These are phyloP conservation scores for Dittrichia graveolens DNA, from an alignment of 129 eudicot species.

Conservation along the genomic window DNA sequence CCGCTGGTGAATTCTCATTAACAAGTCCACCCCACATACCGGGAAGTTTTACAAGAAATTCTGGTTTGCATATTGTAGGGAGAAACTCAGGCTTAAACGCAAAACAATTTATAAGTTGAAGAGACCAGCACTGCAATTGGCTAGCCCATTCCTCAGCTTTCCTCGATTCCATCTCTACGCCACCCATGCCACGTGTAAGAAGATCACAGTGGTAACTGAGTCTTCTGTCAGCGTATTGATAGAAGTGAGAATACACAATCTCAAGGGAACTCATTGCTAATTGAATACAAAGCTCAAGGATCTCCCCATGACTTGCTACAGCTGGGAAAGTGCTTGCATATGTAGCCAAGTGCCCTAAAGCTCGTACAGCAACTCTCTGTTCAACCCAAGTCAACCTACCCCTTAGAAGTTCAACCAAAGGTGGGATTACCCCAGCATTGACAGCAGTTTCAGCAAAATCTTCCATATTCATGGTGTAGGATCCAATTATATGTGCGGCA, in stretches of 20 bases:
- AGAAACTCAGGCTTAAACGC: constrained; percentile 92
- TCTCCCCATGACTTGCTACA: constrained; percentile 87
- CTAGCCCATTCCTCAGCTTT: constrained; percentile 99
- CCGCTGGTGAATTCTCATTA: constrained; percentile 97
- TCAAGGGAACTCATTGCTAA: constrained; percentile 94
- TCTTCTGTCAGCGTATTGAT: constrained; percentile 81
- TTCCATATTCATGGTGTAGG: constrained; percentile 99
- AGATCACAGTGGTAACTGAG: constrained; percentile 94
- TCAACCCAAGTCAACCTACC: constrained; percentile 99
- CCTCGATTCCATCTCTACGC: constrained; percentile 98
- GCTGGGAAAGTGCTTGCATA: constrained; percentile 80
- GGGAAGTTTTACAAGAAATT: constrained; percentile 84
- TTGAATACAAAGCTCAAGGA: constrained; percentile 90
- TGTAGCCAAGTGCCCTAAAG: constrained; percentile 95
- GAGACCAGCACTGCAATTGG: constrained; percentile 98
- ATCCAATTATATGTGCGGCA: constrained; percentile 97
- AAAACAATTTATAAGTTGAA: constrained; percentile 95
- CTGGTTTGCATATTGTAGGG: constrained; percentile 78
- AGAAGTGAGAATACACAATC: constrained; percentile 92
- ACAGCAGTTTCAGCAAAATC: constrained; percentile 87
- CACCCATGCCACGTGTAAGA: constrained; percentile 98
- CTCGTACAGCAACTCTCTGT: constrained; percentile 95
- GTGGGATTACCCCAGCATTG: constrained; percentile 87
- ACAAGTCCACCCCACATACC: constrained; percentile 99
- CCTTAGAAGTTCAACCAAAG: constrained; percentile 89